Conservation (phyloP, 2,329 filamentous ascomycete species). For the Xylariaceae sp. region DNA sequence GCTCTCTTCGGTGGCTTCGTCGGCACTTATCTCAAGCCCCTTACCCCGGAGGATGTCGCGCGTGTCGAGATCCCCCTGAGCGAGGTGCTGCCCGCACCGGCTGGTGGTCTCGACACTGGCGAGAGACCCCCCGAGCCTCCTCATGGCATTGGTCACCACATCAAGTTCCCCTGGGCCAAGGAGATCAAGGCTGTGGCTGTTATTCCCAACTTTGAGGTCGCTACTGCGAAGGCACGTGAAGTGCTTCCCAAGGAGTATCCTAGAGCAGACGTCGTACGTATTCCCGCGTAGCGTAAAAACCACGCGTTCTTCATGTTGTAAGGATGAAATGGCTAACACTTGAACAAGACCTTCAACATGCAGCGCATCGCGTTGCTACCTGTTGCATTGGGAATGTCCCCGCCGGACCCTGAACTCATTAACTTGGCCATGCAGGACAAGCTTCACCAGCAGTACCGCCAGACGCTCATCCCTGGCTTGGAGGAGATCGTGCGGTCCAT, state of each 20-base stretch:
- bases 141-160: conserved; percentile 87
- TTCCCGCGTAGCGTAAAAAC: background rate
- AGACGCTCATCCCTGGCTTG: conserved; percentile 84
- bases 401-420: conserved; percentile 88
- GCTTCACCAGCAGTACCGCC: conserved; percentile 93
- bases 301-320: background rate
- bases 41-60: conserved; percentile 82
- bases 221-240: conserved; percentile 84
- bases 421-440: conserved; percentile 98
- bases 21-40: conserved; percentile 89
- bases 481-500: conserved; percentile 87
- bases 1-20: conserved; percentile 95
- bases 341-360: conserved; percentile 71
- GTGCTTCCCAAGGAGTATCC: conserved; percentile 78
- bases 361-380: conserved; percentile 89
- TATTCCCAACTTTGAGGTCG: conserved; percentile 91
- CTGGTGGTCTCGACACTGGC: conserved; percentile 87
- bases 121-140: conserved; percentile 83
- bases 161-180: conserved; percentile 87
- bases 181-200: conserved; percentile 97
- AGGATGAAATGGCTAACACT: conserved; percentile 5
- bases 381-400: conserved; percentile 80
- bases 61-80: conserved; percentile 90
- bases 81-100: conserved; percentile 85
- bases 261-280: conserved; percentile 70